Evolutionary conservation across 1,284 basidiomycete species (phyloP), one percentile per base, ranked within the genome.

Genomic region (Malassezia obtusa): DNA sequence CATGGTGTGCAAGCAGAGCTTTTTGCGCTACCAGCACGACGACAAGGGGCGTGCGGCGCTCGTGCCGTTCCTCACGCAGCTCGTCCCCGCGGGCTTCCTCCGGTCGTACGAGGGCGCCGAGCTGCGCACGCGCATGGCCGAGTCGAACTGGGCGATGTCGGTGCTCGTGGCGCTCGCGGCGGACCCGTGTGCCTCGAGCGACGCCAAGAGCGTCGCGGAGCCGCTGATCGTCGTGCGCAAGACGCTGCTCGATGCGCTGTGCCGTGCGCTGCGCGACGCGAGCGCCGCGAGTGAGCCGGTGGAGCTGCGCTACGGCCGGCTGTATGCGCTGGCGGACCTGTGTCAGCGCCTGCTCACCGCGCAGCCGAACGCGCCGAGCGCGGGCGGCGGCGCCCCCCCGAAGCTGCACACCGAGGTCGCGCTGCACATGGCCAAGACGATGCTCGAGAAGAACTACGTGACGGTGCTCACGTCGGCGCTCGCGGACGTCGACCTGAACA

Each of bases 361-460:
- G 12, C 83, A 83, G 17, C 74, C 77, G 45, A 84, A 85, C 68
- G n/a, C 43, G 25, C 19, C 4, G 10, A 57, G 45, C 48, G 50
- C 51, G 1, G 52, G 52, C 22, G 61, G 57, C 35, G 31, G 36
- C 12, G 32, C 24, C 5, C 38, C 40, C 14, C 15, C 45, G 12
- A 49, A 45, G 41, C 62, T 59, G 48, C 63, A 59, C 43, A 57
- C 81, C 54, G 91, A 94, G 46, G 79, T 82, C 11, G 84, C 86
- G 2, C 85, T 90, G 15, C 90, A 95, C 60, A 81, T 96, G 53
- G 89, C 94, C 37, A 98, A 96, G 77, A 81, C 91, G 59, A 98
- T 99, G 94, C 77, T 99, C 40, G 94, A 99, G 78, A 95, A 96
- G 79, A 89, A 89, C 71, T 94, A 87, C 66, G 94, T 96, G 19